Conservation (phyloP, 2,329 filamentous ascomycete genomes). For the Mariannaea sp. region DNA sequence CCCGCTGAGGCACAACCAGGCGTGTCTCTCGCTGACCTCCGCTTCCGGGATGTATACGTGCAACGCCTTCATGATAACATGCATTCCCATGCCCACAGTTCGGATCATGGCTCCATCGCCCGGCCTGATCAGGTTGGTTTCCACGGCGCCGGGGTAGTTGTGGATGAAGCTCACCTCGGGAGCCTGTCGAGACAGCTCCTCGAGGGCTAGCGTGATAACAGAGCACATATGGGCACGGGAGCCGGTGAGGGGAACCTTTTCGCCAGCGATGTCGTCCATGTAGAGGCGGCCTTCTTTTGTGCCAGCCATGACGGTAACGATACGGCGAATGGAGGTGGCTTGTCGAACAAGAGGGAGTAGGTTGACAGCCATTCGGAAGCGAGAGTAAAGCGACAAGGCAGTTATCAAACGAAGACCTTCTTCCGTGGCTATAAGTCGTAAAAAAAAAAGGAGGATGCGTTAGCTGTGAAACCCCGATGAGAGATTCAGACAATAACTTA, state of each 20-base stretch:
- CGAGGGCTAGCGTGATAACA: constrained; percentile 34
- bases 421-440: constrained; percentile 50
- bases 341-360: constrained; percentile 58
- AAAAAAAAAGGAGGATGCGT: neutral
- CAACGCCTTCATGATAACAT: constrained; percentile 4
- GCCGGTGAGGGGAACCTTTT: constrained; percentile 28
- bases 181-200: constrained; percentile 30
- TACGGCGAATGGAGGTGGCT: constrained; percentile 25
- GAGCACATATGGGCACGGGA: constrained; percentile 33
- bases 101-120: constrained; percentile 29
- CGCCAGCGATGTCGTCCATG: constrained; percentile 31
- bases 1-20: constrained; percentile 30
- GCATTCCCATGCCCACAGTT: constrained; percentile 24
- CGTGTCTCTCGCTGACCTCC: constrained; percentile 35
- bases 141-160: constrained; percentile 38
- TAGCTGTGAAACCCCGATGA: neutral
- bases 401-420: constrained; percentile 61
- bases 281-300: constrained; percentile 27
- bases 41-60: constrained; percentile 25
- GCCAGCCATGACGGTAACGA: constrained; percentile 37
- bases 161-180: constrained; percentile 38
- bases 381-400: constrained; percentile 60
- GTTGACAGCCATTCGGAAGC: constrained; percentile 60
- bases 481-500: neutral
- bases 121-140: constrained; percentile 34